Conservation (phyloP, 2,329 filamentous ascomycete species). For the Metarhizium brunneum region DNA sequence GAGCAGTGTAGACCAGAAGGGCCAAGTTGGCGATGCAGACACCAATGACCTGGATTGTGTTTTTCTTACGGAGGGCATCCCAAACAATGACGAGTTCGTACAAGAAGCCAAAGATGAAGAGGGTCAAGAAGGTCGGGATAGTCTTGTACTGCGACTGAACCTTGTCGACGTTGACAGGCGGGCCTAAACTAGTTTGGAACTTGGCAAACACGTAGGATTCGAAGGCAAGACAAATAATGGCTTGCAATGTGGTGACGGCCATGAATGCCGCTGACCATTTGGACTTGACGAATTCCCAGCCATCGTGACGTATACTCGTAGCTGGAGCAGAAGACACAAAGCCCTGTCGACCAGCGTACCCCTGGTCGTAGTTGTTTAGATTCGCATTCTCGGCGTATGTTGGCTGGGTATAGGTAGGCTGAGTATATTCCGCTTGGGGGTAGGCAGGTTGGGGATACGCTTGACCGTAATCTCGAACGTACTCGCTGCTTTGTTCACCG, state of each 20-base stretch:
- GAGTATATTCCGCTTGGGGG: slow-evolving; percentile 18
- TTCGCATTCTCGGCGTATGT: slow-evolving; percentile 19
- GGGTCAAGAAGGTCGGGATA: slow-evolving; percentile 88
- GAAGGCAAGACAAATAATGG: slow-evolving; percentile 68
- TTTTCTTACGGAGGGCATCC: slow-evolving; percentile 89
- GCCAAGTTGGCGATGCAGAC: slow-evolving; percentile 88
- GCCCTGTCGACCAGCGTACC: slow-evolving; percentile 29
- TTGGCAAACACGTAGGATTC: slow-evolving; percentile 90
- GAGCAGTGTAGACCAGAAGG: slow-evolving; percentile 82
- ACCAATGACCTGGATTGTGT: slow-evolving; percentile 97
- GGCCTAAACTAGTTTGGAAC: slow-evolving; percentile 58
- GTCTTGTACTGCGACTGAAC: slow-evolving; percentile 51
- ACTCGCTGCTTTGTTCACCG: slow-evolving; percentile 12
- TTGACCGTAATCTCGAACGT: slow-evolving; percentile 23
- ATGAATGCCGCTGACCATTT: slow-evolving; percentile 87
- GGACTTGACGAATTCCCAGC: slow-evolving; percentile 68
- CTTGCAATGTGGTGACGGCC: slow-evolving; percentile 63
- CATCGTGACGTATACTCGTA: slow-evolving; percentile 20
- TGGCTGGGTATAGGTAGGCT: slow-evolving; percentile 16
- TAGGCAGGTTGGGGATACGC: slow-evolving; percentile 23
- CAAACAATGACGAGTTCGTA: slow-evolving; percentile 86
- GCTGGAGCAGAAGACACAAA: slow-evolving; percentile 23
- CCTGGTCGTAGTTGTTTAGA: slow-evolving; percentile 23
- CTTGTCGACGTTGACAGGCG: slow-evolving; percentile 27
- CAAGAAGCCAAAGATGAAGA: slow-evolving; percentile 95